Conservation (phyloP, 164 flowering plant genomes). For the Hamamelis virginiana region DNA sequence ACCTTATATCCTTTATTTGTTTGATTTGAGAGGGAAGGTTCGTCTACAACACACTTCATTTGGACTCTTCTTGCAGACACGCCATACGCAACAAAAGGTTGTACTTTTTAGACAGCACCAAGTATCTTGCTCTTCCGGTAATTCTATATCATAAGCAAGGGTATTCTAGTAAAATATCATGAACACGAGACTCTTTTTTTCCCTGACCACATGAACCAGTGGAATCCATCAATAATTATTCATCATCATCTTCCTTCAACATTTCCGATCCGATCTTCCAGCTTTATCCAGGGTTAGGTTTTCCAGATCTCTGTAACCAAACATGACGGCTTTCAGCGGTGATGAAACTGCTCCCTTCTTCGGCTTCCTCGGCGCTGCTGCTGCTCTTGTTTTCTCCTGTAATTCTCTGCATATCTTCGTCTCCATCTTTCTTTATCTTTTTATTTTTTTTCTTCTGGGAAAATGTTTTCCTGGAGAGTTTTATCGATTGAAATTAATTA, state of each 20-base stretch:
- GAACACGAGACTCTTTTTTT: not conserved
- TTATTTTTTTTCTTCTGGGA: not conserved
- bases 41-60: not conserved
- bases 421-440: not conserved
- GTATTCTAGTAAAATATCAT: not conserved
- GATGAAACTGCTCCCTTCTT: conserved; percentile 65
- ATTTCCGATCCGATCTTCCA: not conserved
- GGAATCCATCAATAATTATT: not conserved
- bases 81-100: no score
- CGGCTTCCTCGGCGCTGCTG: conserved; percentile 75
- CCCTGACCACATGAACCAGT: not conserved
- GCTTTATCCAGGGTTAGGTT: not conserved
- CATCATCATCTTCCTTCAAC: not conserved
- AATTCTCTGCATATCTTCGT: conserved; percentile 9
- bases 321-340: conserved; percentile 48
- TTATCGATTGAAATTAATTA: no score
- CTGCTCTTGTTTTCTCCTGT: conserved; percentile 73
- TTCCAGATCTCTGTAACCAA: conserved; percentile 8
- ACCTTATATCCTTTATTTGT: no score
- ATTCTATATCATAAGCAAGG: not conserved
- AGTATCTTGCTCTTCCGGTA: not conserved
- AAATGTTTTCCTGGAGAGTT: not conserved
- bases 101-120: no score
- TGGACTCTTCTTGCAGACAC: not conserved
- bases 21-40: not conserved